A percentile compares a stretch with the other conserved stretches of the same genome.
These are phyloP conservation scores for Puccinia triticina DNA, from an alignment of 1,284 basidiomycete species.

Conservation along the genomic window DNA sequence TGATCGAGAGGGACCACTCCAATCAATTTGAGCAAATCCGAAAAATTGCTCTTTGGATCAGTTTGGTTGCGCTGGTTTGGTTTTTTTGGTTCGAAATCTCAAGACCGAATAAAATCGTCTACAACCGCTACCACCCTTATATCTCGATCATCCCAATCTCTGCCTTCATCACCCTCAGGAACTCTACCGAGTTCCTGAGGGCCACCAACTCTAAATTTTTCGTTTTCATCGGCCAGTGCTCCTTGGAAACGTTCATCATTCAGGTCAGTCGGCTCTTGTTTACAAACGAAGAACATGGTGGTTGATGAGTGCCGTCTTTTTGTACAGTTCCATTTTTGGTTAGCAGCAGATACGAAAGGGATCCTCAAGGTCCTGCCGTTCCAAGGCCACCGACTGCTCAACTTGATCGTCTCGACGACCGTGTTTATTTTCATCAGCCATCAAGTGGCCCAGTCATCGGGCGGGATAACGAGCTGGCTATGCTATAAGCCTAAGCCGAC, in stretches of 20 bases:
- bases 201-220: conserved; percentile 72
- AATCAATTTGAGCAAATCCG: conserved; percentile 59
- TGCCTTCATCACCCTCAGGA: conserved; percentile 74
- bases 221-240: conserved; percentile 78
- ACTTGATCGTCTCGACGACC: conserved; percentile 73
- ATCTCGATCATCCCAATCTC: conserved; percentile 78
- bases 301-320: neutral
- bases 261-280: conserved; percentile 37
- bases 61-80: conserved; percentile 69
- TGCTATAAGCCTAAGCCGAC: conserved; percentile 38
- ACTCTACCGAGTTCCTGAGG: conserved; percentile 72
- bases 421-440: conserved; percentile 59
- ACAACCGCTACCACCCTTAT: conserved; percentile 81
- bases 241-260: conserved; percentile 81
- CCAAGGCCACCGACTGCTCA: conserved; percentile 71
- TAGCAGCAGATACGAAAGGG: conserved; percentile 82
- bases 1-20: conserved; percentile 69
- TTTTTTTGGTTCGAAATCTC: conserved; percentile 79
- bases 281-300: neutral
- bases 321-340: conserved; percentile 80
- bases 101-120: conserved; percentile 76
- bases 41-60: conserved; percentile 64
- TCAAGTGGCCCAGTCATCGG: conserved; percentile 40
- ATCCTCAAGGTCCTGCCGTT: conserved; percentile 77
- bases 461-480: conserved; percentile 34